Base-by-base conservation (phyloP, 441 rosid genomes). In the Brassica balearica region DNA sequence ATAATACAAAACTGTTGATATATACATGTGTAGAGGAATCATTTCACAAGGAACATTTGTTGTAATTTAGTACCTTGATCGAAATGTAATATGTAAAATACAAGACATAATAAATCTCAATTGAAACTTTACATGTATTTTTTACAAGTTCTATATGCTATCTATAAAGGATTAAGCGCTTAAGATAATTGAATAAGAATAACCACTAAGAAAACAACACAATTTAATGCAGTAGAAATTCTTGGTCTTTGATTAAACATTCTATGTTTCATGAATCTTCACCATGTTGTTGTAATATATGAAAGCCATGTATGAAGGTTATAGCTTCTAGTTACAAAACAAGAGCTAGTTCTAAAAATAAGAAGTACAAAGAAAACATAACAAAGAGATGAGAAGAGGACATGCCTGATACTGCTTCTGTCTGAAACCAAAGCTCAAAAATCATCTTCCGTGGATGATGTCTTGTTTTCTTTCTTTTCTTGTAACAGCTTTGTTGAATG, bases 321-420 rank as follows among this genome's bases (percentile, higher is more conserved):
- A 48, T n/a, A 55, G 56, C 8, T 32, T 53, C 55, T 15, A 56
- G 59, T 15, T 17, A 75, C 68, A 22, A 22, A 70, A 38, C 25
- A 65, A 71, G 32, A 71, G 71, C 65, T 62, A 51, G 4, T 63
- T 53, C n/a, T 65, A 61, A 58, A 65, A 55, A 14, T 38, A 51
- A 9, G n/a, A 51, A 9, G n/a, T 27, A 53, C 1, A 46, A 46
- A 46, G 15, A 46, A 76, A 48, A 32, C 10, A 65, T 5, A 38
- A 23, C 71, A 77, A 8, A 71, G 7, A 60, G 62, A 69, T 53
- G 19, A 51, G 58, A 51, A 20, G 71, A 70, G 69, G 74, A 41
- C 78, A 62, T 80, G 29, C 87, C 84, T 80, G 81, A 43, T 27
- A 8, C 8, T 25, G 70, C 25, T 63, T 74, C 36, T 15, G 71